These are phyloP conservation scores for Blastobotrys petasosporus DNA, from an alignment of 1,139 yeast species.

Conservation along the genomic window DNA sequence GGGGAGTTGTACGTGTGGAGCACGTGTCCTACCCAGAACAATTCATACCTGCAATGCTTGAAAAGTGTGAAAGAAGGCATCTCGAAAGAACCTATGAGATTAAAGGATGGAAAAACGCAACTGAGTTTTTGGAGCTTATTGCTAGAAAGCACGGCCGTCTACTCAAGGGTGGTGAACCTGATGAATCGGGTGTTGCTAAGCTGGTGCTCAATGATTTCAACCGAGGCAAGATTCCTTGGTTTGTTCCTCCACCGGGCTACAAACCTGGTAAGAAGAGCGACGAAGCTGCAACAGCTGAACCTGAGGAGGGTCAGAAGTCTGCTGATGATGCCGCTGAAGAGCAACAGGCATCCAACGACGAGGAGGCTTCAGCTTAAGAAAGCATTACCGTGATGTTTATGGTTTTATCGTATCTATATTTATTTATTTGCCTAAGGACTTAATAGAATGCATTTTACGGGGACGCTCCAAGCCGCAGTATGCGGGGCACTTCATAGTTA, in stretches of 20 bases:
- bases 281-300: slow-evolving; percentile 22
- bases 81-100: slow-evolving; percentile 93
- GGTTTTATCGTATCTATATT: too few species aligned
- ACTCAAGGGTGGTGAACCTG: slow-evolving; percentile 96
- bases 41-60: slow-evolving; percentile 80
- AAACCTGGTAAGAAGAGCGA: slow-evolving; percentile 40
- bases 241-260: slow-evolving; percentile 65
- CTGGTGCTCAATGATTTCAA: slow-evolving; percentile 88
- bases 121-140: slow-evolving; percentile 79
- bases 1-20: slow-evolving; percentile 98
- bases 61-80: slow-evolving; percentile 83
- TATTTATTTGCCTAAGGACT: too few species aligned
- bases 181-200: slow-evolving; percentile 88
- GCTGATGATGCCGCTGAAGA: slow-evolving; percentile 11
- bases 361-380: too few species aligned
- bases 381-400: too few species aligned
- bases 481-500: too few species aligned
- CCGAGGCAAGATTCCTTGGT: slow-evolving; percentile 98
- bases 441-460: too few species aligned
- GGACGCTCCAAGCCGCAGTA: too few species aligned
- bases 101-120: slow-evolving; percentile 82
- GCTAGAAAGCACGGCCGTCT: slow-evolving; percentile 92
- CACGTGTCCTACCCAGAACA: slow-evolving; percentile 95
- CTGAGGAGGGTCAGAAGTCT: slow-evolving; percentile 24
- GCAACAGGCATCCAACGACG: too few species aligned